Evolutionary conservation across 2,329 filamentous ascomycete genomes (phyloP).

Genomic region (Coniella vitis): DNA sequence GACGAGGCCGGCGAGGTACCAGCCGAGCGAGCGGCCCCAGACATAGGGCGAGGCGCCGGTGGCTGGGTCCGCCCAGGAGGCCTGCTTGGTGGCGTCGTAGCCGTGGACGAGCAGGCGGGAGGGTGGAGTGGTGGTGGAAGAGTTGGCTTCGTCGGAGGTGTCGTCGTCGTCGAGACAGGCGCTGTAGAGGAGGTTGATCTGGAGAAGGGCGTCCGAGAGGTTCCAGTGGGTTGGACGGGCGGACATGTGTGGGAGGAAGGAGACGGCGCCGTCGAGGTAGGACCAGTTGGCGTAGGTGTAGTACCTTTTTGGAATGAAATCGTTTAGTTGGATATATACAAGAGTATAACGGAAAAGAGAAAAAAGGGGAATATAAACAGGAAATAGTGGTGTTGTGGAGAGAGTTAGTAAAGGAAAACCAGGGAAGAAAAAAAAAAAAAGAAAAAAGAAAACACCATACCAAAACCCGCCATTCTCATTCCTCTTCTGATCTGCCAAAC

Average conservation of each 20-base stretch:
- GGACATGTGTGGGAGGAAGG: slow-evolving; percentile 38
- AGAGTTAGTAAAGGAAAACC: no score
- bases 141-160: no score
- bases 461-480: slow-evolving; percentile 15
- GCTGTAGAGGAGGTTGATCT: slow-evolving; percentile 38
- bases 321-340: not conserved
- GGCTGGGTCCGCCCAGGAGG: slow-evolving; percentile 42
- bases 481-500: slow-evolving; percentile 10
- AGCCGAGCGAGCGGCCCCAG: slow-evolving; percentile 48
- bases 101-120: slow-evolving; percentile 45
- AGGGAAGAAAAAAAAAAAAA: no score
- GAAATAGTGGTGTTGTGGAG: no score
- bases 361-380: no score
- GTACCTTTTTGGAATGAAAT: slow-evolving; percentile 2
- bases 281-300: slow-evolving; percentile 17
- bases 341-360: not conserved
- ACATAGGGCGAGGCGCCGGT: slow-evolving; percentile 46
- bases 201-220: slow-evolving; percentile 37
- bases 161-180: slow-evolving; percentile 30
- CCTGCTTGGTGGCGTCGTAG: slow-evolving; percentile 42
- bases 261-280: slow-evolving; percentile 18
- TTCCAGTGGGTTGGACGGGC: slow-evolving; percentile 33
- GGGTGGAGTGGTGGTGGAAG: slow-evolving; percentile 16
- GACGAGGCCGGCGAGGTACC: slow-evolving; percentile 46
- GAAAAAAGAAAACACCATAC: not conserved